A percentile compares a stretch with the other conserved stretches of the same genome.
phyloP scores from a whole-genome alignment of 1,284 basidiomycete species.

The Sanghuangporus sanghuang region DNA sequence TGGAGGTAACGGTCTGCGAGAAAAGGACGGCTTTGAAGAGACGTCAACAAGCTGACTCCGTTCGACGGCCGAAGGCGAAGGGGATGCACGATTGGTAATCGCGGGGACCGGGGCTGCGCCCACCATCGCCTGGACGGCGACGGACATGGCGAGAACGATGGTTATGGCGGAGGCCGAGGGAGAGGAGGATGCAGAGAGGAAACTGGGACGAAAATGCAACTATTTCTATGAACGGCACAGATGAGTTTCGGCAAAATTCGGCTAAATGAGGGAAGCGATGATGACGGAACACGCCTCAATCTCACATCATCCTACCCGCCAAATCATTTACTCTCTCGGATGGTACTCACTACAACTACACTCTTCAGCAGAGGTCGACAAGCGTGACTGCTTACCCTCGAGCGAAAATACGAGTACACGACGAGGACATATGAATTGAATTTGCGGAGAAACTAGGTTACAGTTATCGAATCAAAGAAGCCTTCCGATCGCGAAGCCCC shows the following conservation, averaged over 20 bases:
- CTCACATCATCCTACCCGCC: not conserved
- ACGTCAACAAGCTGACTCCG: constrained; percentile 1
- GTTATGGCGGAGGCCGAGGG: not conserved
- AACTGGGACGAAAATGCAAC: not conserved
- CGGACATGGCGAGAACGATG: constrained; percentile 5
- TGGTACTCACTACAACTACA: no score
- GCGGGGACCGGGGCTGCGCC: not conserved
- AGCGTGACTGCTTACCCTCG: no score
- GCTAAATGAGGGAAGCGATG: constrained; percentile 1
- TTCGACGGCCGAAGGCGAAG: not conserved
- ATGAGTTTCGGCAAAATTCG: not conserved
- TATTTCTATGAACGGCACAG: not conserved
- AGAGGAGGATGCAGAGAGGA: not conserved
- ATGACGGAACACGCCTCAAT: constrained; percentile 6
- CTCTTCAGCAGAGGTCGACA: no score
- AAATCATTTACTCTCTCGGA: not conserved
- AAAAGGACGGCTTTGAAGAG: not conserved
- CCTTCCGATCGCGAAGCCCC: no score
- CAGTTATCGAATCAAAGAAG: no score
- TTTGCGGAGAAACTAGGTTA: no score
- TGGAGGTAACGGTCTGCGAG: constrained; percentile 10
- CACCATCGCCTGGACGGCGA: constrained; percentile 12
- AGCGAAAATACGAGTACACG: no score
- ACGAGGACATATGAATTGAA: no score
- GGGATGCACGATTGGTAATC: not conserved